Evolutionary conservation across 164 flowering plant species (phyloP).

Genomic region (Annona squamosa): DNA sequence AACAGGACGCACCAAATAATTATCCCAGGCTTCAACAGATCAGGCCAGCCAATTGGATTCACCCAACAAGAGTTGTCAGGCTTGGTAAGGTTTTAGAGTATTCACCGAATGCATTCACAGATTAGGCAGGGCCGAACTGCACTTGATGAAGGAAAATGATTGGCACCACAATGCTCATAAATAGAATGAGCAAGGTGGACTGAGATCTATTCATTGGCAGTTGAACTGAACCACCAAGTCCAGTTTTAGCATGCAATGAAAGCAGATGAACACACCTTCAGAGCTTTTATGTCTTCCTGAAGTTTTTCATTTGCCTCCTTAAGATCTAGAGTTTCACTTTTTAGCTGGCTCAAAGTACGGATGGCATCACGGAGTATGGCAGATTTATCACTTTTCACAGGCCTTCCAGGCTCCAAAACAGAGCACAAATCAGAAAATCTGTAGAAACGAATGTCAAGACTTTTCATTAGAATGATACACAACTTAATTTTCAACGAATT

Average conservation of each 20-base stretch:
- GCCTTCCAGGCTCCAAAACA: slow-evolving; percentile 45
- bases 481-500: neutral
- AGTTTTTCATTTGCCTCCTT: slow-evolving; percentile 44
- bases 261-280: slow-evolving; percentile 28
- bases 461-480: neutral
- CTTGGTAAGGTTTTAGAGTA: too few species aligned
- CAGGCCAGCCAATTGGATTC: too few species aligned
- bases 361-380: slow-evolving; percentile 48
- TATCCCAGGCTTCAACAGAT: too few species aligned
- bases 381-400: slow-evolving; percentile 38
- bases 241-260: neutral
- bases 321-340: slow-evolving; percentile 40
- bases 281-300: slow-evolving; percentile 35
- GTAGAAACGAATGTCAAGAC: neutral
- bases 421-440: slow-evolving; percentile 55
- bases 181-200: neutral
- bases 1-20: too few species aligned
- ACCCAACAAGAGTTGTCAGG: too few species aligned
- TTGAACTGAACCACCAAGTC: neutral
- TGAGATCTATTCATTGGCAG: neutral
- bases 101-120: too few species aligned
- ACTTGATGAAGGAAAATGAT: too few species aligned
- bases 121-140: too few species aligned
- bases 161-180: too few species aligned
- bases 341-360: slow-evolving; percentile 39